Evolutionary conservation across 805 yeast genomes (phyloP).

Genomic region (Starmerella vaccinii): DNA sequence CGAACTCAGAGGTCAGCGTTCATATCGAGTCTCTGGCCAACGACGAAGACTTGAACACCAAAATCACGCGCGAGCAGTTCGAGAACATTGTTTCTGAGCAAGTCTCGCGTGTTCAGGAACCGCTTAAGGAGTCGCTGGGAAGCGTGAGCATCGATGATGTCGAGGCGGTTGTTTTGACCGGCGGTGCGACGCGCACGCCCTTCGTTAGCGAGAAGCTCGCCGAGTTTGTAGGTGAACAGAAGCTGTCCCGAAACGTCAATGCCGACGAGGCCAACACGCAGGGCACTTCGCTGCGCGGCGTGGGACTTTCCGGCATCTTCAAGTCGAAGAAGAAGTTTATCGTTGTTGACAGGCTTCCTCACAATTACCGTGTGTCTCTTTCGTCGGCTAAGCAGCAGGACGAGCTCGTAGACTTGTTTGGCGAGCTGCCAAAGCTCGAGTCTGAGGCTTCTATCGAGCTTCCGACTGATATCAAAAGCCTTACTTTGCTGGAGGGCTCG

Average conservation of each 20-base stretch:
- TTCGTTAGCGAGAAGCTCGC: slow-evolving; percentile 46
- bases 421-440: slow-evolving; percentile 28
- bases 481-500: slow-evolving; percentile 36
- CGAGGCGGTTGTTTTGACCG: slow-evolving; percentile 55
- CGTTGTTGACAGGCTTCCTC: slow-evolving; percentile 47
- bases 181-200: slow-evolving; percentile 90
- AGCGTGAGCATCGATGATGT: slow-evolving; percentile 27
- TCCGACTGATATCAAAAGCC: slow-evolving; percentile 24
- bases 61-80: slow-evolving; percentile 68
- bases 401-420: slow-evolving; percentile 13
- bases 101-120: slow-evolving; percentile 39
- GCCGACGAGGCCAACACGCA: slow-evolving; percentile 92
- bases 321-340: slow-evolving; percentile 47
- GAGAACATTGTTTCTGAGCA: slow-evolving; percentile 41
- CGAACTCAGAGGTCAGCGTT: slow-evolving; percentile 68
- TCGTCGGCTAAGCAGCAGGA: slow-evolving; percentile 25
- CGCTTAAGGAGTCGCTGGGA: slow-evolving; percentile 45
- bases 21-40: slow-evolving; percentile 64
- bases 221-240: slow-evolving; percentile 42
- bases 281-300: slow-evolving; percentile 81
- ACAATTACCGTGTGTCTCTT: slow-evolving; percentile 37
- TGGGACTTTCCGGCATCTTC: slow-evolving; percentile 57
- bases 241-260: slow-evolving; percentile 70
- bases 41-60: slow-evolving; percentile 62
- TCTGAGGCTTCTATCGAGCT: slow-evolving; percentile 28